Evolutionary conservation across 768 basidiomycete species (phyloP).

Genomic region (Leucosporidium scottii): DNA sequence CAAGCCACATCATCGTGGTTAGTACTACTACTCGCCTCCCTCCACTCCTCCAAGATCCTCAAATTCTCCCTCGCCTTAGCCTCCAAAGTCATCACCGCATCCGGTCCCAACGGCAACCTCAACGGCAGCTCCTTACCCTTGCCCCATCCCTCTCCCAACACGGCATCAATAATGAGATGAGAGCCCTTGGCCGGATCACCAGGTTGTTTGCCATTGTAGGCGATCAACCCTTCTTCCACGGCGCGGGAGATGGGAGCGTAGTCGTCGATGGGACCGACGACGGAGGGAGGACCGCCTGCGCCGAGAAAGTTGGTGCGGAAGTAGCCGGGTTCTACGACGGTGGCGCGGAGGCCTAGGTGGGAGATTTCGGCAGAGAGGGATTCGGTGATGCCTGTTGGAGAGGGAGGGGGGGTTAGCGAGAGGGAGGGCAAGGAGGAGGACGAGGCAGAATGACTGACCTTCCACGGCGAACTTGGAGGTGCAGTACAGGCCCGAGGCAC

Average conservation of each 20-base stretch:
- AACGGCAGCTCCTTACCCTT: neutral
- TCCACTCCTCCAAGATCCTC: neutral
- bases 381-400: neutral
- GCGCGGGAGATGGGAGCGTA: neutral
- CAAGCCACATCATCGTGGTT: neutral
- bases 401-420: neutral
- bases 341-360: constrained; percentile 32
- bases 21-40: neutral
- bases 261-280: neutral
- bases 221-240: neutral
- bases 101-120: neutral
- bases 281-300: neutral
- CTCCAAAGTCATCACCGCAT: neutral
- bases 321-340: constrained; percentile 32
- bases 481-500: constrained; percentile 41
- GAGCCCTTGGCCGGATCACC: neutral
- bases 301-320: constrained; percentile 32
- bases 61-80: neutral
- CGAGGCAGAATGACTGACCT: constrained; percentile 18
- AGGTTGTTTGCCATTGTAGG: neutral
- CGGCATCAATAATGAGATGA: neutral
- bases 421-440: neutral
- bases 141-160: neutral
- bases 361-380: constrained; percentile 28
- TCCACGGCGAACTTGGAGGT: constrained; percentile 46